Conservation (phyloP, 176 grass and related monocot species). For the Cymbopogon citratus region DNA sequence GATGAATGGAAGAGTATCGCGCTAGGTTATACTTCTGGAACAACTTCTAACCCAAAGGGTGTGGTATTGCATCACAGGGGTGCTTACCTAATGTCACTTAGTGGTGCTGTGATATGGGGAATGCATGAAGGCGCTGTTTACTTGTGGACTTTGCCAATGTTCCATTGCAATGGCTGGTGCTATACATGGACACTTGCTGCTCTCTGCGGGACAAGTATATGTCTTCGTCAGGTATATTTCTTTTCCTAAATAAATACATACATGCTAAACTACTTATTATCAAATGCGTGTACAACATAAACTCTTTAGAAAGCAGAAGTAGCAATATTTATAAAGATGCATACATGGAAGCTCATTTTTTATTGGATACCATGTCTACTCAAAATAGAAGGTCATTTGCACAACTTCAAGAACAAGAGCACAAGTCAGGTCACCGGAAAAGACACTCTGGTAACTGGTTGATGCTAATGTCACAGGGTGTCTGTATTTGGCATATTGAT, state of each 20-base stretch:
- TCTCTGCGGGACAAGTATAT: constrained; percentile 77
- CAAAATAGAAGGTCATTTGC: background rate
- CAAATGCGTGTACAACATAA: constrained; percentile 7
- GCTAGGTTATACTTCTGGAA: constrained; percentile 87
- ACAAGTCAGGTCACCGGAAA: background rate
- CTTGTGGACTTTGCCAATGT: constrained; percentile 93
- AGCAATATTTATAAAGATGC: background rate
- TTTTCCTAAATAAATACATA: too few relatives aligned
- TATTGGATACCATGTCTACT: background rate
- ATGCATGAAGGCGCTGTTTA: constrained; percentile 73
- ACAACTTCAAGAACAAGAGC: background rate
- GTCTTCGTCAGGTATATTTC: constrained; percentile 80
- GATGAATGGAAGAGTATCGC: constrained; percentile 94
- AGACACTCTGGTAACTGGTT: background rate
- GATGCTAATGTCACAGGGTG: background rate
- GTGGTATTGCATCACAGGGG: constrained; percentile 89
- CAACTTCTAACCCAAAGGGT: constrained; percentile 81
- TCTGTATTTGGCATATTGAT: background rate
- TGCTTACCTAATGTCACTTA: constrained; percentile 85
- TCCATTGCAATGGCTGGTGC: constrained; percentile 96
- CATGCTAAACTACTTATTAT: constrained; percentile 1
- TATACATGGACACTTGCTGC: constrained; percentile 85
- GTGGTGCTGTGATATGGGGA: constrained; percentile 56
- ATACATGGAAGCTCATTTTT: background rate
- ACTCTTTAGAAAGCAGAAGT: background rate